These are phyloP conservation scores for Diaporthe citri DNA, from an alignment of 2,329 filamentous ascomycete genomes.

Conservation along the genomic window DNA sequence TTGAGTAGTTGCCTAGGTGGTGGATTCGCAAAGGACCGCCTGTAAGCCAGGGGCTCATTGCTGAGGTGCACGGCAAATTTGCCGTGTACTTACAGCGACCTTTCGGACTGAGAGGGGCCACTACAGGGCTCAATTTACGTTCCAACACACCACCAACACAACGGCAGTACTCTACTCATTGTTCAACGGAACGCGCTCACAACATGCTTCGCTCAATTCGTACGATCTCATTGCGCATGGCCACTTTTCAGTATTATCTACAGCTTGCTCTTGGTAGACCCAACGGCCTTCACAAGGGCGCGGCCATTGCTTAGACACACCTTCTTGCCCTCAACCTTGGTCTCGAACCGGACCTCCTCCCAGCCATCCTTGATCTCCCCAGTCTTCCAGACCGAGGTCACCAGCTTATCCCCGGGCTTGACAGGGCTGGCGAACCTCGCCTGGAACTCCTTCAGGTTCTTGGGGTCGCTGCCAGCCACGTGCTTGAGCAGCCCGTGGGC, in stretches of 20 bases:
- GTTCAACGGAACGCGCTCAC: neutral
- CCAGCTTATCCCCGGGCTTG: slow-evolving; percentile 83
- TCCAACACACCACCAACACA: neutral
- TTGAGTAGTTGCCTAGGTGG: neutral
- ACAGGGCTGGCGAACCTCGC: slow-evolving; percentile 89
- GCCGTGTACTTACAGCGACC: neutral
- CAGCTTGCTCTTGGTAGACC: slow-evolving; percentile 71
- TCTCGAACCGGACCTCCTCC: slow-evolving; percentile 87
- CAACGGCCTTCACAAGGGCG: slow-evolving; percentile 78
- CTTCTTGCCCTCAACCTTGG: slow-evolving; percentile 82
- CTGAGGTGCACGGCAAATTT: neutral
- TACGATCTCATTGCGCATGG: neutral
- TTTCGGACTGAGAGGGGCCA: neutral
- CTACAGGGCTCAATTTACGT: neutral
- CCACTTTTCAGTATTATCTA: slow-evolving; percentile 51
- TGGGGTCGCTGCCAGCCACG: slow-evolving; percentile 81
- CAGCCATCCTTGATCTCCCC: slow-evolving; percentile 76
- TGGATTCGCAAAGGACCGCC: neutral
- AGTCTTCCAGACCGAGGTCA: slow-evolving; percentile 84
- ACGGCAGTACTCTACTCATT: neutral
- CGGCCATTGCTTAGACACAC: slow-evolving; percentile 89
- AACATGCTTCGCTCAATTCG: neutral
- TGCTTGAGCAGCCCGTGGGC: slow-evolving; percentile 79
- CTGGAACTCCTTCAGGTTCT: slow-evolving; percentile 89
- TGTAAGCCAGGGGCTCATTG: slow-evolving; percentile 9